Evolutionary conservation across 140 eudicot species (phyloP).

Genomic region (Bidens hawaiensis): DNA sequence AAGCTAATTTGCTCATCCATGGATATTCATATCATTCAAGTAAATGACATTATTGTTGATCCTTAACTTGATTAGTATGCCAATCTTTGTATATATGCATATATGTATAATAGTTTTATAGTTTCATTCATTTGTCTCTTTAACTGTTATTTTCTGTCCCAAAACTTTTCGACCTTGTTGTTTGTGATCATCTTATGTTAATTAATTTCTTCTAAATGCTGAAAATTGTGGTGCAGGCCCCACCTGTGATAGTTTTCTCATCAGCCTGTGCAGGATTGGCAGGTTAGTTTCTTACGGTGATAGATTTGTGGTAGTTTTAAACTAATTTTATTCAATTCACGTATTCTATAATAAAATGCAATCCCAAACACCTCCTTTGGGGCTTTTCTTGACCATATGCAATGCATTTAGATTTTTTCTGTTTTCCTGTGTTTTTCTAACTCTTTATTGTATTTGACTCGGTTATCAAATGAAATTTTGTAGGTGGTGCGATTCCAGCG

Average conservation of each 20-base stretch:
- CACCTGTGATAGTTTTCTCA: slow-evolving; percentile 92
- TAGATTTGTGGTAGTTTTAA: too few species aligned
- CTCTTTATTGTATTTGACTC: background rate
- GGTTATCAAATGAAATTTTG: slow-evolving; percentile 15
- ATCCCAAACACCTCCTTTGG: background rate
- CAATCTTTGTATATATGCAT: background rate
- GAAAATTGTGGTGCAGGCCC: slow-evolving; percentile 54
- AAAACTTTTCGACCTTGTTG: background rate
- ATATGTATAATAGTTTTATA: background rate
- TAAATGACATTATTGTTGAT: background rate
- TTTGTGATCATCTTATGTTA: background rate
- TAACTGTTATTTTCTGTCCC: background rate
- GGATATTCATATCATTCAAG: background rate
- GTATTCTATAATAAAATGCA: background rate
- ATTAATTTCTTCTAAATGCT: background rate
- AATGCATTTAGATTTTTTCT: background rate
- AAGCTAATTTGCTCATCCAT: background rate
- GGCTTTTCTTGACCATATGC: background rate
- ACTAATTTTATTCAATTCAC: background rate
- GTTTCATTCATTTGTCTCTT: background rate
- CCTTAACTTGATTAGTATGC: background rate
- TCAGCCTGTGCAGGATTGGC: slow-evolving; percentile 94
- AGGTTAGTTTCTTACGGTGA: slow-evolving; percentile 40
- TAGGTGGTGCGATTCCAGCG: slow-evolving; percentile 87
- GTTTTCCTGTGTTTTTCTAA: too few species aligned